A percentile compares a stretch with the other conserved stretches of the same genome.
Evolutionary conservation across 2,329 filamentous ascomycete genomes (phyloP).

Genomic region (Fusarium sp.): DNA sequence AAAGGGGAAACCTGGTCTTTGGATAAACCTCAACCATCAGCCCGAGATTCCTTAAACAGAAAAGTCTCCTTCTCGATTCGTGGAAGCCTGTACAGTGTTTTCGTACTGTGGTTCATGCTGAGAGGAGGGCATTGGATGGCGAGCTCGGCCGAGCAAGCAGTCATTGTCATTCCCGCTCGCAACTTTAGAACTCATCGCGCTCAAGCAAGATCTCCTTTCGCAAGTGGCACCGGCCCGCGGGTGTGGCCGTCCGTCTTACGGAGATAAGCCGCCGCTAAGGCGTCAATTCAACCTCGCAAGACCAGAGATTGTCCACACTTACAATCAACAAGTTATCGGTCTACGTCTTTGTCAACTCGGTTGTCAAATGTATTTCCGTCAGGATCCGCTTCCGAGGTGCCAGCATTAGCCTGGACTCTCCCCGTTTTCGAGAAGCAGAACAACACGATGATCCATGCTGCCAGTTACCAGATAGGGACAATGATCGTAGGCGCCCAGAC

Average conservation of each 20-base stretch:
- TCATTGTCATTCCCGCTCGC: neutral
- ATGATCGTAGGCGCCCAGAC: constrained; percentile 3
- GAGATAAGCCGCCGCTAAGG: constrained; percentile 1
- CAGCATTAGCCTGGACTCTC: neutral
- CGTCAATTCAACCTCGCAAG: neutral
- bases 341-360: neutral
- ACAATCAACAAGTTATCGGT: neutral
- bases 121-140: neutral
- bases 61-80: constrained; percentile 5
- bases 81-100: neutral
- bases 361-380: neutral
- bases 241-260: neutral
- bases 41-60: constrained; percentile 8
- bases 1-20: constrained; percentile 12
- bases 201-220: neutral
- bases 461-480: constrained; percentile 16
- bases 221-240: neutral
- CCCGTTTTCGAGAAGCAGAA: constrained; percentile 12
- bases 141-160: neutral
- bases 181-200: neutral
- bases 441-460: neutral
- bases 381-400: neutral
- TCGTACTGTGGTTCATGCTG: constrained; percentile 4
- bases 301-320: neutral
- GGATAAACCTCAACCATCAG: constrained; percentile 8